Base-by-base conservation (phyloP, 1,139 yeast genomes). In the Torulaspora pretoriensis region DNA sequence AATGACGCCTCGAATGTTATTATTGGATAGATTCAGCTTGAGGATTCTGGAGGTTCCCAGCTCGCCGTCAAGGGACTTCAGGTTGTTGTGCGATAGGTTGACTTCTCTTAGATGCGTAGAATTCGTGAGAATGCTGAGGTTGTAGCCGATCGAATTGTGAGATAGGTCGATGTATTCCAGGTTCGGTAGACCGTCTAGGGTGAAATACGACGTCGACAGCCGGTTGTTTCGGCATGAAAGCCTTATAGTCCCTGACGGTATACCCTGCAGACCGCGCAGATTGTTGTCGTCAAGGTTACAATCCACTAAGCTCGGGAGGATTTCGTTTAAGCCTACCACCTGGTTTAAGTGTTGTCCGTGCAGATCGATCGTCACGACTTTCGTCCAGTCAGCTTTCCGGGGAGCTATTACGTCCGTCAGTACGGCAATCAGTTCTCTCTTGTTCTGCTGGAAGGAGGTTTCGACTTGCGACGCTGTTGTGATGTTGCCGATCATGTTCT, bases 231-330 rank as follows among this genome's bases (percentile, higher is more conserved):
- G 39, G 22, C 54, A 50, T 12, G 38, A 32, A 12, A 59, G 42
- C 16, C 43, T 35, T 25, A 53, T 42, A 12, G 45, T 32, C 17
- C 43, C 39, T 13, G 42, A 9, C 10, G 62, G 56, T 2, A 56
- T 42, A 3, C 60, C 61, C n/a, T 47, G 45, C 9, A 55, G 28
- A 3, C 56, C 49, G 31, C 48, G 52, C 23, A 61, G 38, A 9
- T 51, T 37, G 43, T 61, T 61, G 36, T 48, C 31, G 17, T 47
- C 40, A 6, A 60, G 32, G 37, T 59, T 45, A 9, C 54, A 41
- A n/a, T 48, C 45, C n/a, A 42, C 37, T n/a, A 61, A 35, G 31
- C 46, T 42, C 3, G 64, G 65, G 13, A 57, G 42, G 35, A 57
- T 46, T 17, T 50, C 49, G n/a, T 52, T 45, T 33, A 61, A 40